phyloP scores from a whole-genome alignment of 345 rosid species.

The Populus tremula region DNA sequence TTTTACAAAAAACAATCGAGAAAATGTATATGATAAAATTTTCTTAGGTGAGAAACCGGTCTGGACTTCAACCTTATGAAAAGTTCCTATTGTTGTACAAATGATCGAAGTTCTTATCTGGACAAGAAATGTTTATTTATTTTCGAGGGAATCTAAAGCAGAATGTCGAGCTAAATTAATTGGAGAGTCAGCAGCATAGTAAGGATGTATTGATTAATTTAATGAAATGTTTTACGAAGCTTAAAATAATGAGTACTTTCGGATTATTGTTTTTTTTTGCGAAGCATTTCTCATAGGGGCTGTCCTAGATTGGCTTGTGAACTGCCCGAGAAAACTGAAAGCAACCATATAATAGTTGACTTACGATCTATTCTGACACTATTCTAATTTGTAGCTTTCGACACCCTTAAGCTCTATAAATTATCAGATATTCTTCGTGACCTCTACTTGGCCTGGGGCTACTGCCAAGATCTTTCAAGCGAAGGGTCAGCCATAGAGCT shows the following conservation, averaged over 20 bases:
- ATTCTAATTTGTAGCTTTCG: neutral
- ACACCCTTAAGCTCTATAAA: neutral
- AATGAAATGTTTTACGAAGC: neutral
- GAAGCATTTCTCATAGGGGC: conserved; percentile 21
- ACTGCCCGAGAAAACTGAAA: conserved; percentile 72
- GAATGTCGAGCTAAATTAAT: neutral
- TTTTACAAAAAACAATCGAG: neutral
- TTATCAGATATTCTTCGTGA: neutral
- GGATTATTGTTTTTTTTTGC: neutral
- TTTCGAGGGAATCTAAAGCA: neutral
- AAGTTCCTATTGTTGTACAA: no score
- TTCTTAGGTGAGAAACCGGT: neutral
- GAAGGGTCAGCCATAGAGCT: neutral
- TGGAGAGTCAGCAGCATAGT: neutral
- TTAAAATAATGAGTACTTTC: neutral
- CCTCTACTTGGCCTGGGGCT: neutral
- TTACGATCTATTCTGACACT: conserved; percentile 10
- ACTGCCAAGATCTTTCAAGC: neutral
- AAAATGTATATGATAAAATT: neutral
- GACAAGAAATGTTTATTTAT: neutral
- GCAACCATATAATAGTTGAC: conserved; percentile 34
- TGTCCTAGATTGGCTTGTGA: conserved; percentile 46
- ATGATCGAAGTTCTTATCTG: neutral
- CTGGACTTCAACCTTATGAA: neutral
- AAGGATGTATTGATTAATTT: no score